Conservation (phyloP, 2,329 filamentous ascomycete species). For the Davidsoniella neocaledoniae region DNA sequence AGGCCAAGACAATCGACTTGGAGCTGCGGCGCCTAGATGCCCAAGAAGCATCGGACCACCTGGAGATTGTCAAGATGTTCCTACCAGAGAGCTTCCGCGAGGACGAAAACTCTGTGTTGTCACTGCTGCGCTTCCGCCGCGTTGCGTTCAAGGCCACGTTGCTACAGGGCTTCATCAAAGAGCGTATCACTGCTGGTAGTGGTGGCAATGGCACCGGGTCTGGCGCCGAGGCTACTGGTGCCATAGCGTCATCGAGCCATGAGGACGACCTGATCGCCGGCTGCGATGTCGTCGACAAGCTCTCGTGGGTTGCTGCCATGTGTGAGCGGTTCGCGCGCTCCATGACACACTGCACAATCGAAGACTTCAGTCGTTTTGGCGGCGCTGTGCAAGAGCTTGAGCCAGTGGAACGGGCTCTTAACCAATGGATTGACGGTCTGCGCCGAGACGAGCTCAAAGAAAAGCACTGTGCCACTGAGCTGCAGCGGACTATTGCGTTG, state of each 20-base stretch:
- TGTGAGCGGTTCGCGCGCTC: conserved; percentile 71
- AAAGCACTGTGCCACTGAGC: conserved; percentile 61
- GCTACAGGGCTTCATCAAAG: conserved; percentile 61
- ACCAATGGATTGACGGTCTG: conserved; percentile 72
- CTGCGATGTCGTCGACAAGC: conserved; percentile 68
- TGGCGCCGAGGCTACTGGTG: not conserved
- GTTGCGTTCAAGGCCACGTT: conserved; percentile 77
- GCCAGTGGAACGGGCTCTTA: conserved; percentile 76
- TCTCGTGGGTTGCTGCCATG: conserved; percentile 69
- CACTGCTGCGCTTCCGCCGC: conserved; percentile 73
- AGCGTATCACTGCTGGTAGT: conserved; percentile 49
- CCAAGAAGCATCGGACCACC: conserved; percentile 72
- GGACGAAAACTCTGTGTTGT: conserved; percentile 74
- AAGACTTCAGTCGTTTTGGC: conserved; percentile 64
- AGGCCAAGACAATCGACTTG: conserved; percentile 85
- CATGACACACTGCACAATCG: conserved; percentile 60
- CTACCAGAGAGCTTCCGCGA: conserved; percentile 67
- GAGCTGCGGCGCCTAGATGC: conserved; percentile 77
- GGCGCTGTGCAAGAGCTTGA: conserved; percentile 75
- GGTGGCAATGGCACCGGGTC: not conserved
- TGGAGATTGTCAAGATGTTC: conserved; percentile 79
- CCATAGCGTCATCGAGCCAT: conserved; percentile 36
- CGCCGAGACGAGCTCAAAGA: conserved; percentile 75
- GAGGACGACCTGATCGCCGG: conserved; percentile 67
- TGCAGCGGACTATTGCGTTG: conserved; percentile 70